Percentiles rank a stretch among this genome's conserved stretches.
Evolutionary conservation across 106 monocot genomes (phyloP).

Genomic region (Dendrobium chrysotoxum): DNA sequence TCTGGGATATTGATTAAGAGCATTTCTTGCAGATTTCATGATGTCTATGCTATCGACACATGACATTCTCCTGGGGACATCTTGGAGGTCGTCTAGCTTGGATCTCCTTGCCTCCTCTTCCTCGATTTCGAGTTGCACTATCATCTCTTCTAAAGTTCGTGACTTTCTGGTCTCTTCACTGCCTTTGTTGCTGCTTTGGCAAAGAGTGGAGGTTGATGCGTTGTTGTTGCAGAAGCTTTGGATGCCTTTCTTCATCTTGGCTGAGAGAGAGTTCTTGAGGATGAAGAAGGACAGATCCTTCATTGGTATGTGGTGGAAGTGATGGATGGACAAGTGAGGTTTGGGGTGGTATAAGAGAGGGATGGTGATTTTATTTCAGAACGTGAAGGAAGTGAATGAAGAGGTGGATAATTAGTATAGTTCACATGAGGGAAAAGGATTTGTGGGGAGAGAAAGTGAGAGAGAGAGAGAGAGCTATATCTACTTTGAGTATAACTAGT

Average conservation of each 20-base stretch:
- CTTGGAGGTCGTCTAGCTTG: neutral
- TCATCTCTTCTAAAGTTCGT: conserved; percentile 88
- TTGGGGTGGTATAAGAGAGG: neutral
- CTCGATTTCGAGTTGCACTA: conserved; percentile 69
- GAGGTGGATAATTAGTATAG: conserved; percentile 1
- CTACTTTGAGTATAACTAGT: neutral
- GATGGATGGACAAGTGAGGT: neutral
- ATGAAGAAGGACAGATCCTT: conserved; percentile 66
- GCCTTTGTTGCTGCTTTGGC: conserved; percentile 21
- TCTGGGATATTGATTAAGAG: conserved; percentile 68
- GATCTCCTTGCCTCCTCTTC: conserved; percentile 50
- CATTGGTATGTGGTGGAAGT: conserved; percentile 20
- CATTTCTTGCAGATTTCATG: conserved; percentile 63
- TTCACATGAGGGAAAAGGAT: conserved; percentile 4
- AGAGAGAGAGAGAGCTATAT: too few species aligned
- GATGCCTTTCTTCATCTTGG: conserved; percentile 78
- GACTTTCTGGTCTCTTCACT: conserved; percentile 11
- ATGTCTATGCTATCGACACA: conserved; percentile 68
- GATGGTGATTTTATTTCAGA: neutral
- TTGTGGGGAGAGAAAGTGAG: neutral
- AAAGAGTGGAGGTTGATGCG: conserved; percentile 52
- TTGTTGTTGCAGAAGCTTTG: conserved; percentile 60
- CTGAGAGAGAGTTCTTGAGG: conserved; percentile 53
- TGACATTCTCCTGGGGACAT: conserved; percentile 36
- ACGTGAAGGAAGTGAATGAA: conserved; percentile 2